Evolutionary conservation across 495 filamentous ascomycete species (phyloP).

Genomic region (Neurospora sp.): DNA sequence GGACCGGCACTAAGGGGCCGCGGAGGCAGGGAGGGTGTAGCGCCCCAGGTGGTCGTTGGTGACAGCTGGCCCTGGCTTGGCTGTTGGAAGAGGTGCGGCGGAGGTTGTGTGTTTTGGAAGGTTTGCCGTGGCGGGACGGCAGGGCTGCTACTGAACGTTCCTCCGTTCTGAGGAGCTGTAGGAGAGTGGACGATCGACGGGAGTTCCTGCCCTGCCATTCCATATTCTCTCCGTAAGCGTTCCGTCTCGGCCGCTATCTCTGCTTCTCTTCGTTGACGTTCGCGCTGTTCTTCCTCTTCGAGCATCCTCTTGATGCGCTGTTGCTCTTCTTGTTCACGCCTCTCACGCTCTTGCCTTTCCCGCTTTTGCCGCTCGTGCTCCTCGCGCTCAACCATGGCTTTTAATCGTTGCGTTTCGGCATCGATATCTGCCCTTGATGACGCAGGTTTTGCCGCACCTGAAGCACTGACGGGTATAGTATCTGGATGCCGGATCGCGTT

Average conservation of each 20-base stretch:
- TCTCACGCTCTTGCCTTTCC: slow-evolving; percentile 32
- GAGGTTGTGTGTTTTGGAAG: background rate
- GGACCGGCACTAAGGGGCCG: slow-evolving; percentile 36
- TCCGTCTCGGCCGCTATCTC: slow-evolving; percentile 82
- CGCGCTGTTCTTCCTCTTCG: slow-evolving; percentile 60
- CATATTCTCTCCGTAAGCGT: slow-evolving; percentile 63
- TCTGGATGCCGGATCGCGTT: background rate
- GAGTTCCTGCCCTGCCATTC: slow-evolving; percentile 38
- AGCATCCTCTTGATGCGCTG: slow-evolving; percentile 66
- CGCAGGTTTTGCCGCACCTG: background rate
- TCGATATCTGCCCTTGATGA: slow-evolving; percentile 50
- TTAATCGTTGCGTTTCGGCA: slow-evolving; percentile 51
- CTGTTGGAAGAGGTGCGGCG: slow-evolving; percentile 3
- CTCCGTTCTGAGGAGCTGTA: slow-evolving; percentile 13
- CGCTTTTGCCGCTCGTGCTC: slow-evolving; percentile 38
- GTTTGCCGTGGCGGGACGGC: slow-evolving; percentile 1
- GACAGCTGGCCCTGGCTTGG: slow-evolving; percentile 4
- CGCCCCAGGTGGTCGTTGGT: background rate
- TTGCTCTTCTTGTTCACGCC: slow-evolving; percentile 49
- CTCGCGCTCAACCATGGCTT: slow-evolving; percentile 42
- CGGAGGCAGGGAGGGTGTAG: slow-evolving; percentile 24
- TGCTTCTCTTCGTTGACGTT: slow-evolving; percentile 51
- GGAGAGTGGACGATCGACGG: slow-evolving; percentile 15
- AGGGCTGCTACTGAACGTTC: slow-evolving; percentile 3
- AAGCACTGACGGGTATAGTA: background rate